Base-by-base conservation (phyloP, 1,139 yeast species). In the Fermentozyma sake region DNA sequence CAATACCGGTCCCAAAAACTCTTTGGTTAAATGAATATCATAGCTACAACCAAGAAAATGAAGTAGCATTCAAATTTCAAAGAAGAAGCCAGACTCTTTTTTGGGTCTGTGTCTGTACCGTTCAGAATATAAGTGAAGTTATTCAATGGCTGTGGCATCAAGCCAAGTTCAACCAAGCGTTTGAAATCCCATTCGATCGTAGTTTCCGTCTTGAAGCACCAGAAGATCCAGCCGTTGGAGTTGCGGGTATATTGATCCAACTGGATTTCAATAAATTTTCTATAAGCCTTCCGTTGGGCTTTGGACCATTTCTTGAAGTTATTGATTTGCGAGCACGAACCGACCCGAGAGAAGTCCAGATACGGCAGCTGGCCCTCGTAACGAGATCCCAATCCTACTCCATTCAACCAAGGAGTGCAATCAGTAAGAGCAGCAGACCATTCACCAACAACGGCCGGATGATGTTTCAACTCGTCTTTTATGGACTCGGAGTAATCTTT, bases 131-230 rank as follows among this genome's bases (percentile, higher is more conserved):
- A 72, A 27, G 53, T 52, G 42, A 72, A 61, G 33, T 64, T 59
- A 31, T 52, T 40, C 27, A 79, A 64, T 3, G 86, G 86, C 33
- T 66, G 73, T 1, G 87, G 87, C 54, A 79, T 72, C 31, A 79
- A 50, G 4, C 57, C 67, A 18, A 66, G 50, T 12, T 61, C 52
- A 7, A 71, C 67, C 37, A 79, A 61, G 35, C 68, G 55, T 39
- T 59, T 46, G 50, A 75, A 74, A 46, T 76, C 83, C 84, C 84
- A 77, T 50, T 76, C 83, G 18, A 72, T 60, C 5, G 76, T 61
- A 28, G 55, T 56, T 45, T 78, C 84, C 3, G 83, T 76, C 51
- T 77, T 77, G 65, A 72, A 77, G 47, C 77, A 73, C 85, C 84
- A 78, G 45, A 77, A 77, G 18, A 75, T 72, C 81, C 81, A 77